Evolutionary conservation across 2,329 filamentous ascomycete species (phyloP).

Genomic region (Aspergillus glaucus): DNA sequence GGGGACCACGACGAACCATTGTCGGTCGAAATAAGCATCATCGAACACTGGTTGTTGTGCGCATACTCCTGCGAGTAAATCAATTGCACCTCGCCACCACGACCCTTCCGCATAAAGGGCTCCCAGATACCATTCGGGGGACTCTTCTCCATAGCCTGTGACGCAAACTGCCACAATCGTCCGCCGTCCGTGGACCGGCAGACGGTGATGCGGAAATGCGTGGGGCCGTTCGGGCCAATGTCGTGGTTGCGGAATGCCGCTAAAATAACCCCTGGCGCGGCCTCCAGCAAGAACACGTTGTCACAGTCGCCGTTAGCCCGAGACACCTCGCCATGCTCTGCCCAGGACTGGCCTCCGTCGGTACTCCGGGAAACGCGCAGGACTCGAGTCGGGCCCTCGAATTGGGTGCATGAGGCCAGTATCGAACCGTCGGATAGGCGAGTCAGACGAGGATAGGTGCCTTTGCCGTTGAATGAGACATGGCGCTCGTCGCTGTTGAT

Average conservation of each 20-base stretch:
- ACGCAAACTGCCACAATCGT: conserved; percentile 37
- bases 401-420: conserved; percentile 42
- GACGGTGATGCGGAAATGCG: conserved; percentile 46
- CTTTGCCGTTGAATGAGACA: conserved; percentile 31
- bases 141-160: conserved; percentile 40
- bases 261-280: conserved; percentile 30
- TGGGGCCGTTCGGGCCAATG: conserved; percentile 28
- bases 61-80: conserved; percentile 45
- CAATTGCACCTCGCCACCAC: conserved; percentile 37
- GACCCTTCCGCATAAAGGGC: conserved; percentile 43
- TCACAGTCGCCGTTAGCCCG: conserved; percentile 42
- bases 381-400: conserved; percentile 31
- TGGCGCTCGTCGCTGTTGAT: conserved; percentile 29
- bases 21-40: conserved; percentile 42
- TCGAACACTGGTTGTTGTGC: conserved; percentile 44
- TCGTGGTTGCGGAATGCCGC: conserved; percentile 48
- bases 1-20: conserved; percentile 39
- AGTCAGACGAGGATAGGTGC: conserved; percentile 45
- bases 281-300: conserved; percentile 44
- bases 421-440: conserved; percentile 41
- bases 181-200: conserved; percentile 43
- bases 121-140: conserved; percentile 43
- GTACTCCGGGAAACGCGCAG: conserved; percentile 41
- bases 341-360: conserved; percentile 39
- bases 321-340: conserved; percentile 38